Base-by-base conservation (phyloP, 2,329 filamentous ascomycete species). In the Microdochium trichocladiopsis region DNA sequence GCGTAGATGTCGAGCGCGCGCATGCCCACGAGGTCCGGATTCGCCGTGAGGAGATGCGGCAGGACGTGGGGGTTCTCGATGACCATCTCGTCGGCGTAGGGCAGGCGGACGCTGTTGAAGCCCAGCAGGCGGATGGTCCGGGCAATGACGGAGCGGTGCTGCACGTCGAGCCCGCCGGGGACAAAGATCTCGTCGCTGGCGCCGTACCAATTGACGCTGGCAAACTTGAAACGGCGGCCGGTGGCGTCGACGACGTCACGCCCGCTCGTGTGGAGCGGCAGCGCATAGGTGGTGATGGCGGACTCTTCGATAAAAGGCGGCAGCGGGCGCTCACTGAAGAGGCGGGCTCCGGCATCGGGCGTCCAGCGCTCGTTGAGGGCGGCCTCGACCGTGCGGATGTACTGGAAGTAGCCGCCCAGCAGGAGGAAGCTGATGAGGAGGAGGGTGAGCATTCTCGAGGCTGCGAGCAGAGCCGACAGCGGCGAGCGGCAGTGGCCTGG, bases 151-250 rank as follows among this genome's bases (percentile, higher is more conserved):
- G 70, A 71, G 36, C 84, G 81, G 66, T 87, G 82, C 60, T 77
- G 76, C 22, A 83, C 69, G 56, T 87, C 82, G 37, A 88, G 72
- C 0, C 84, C 84, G 33, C 82, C 80, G 0, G 81, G 75, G 11
- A 87, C 76, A 59, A 84, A 86, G 51, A 81, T 72, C 68, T 85
- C 78, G 60, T 88, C 84, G 61, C 82, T 86, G 2, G 79, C 84
- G 31, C 85, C 84, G 63, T 88, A 88, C 84, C 84, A 88, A 68
- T 88, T 88, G 61, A 87, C 72, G 21, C 80, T 83, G 18, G 79
- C 69, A 8, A 88, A 72, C 69, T 83, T 84, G 66, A 83, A 81
- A 25, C 82, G 76, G 25, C 74, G 72, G 37, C 77, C 79, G 2
- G 69, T 61, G 9, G 73, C 67, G 66, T 87, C 84, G 51, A 87